phyloP scores from a whole-genome alignment of 345 rosid species.

The Eutrema yunnanense region DNA sequence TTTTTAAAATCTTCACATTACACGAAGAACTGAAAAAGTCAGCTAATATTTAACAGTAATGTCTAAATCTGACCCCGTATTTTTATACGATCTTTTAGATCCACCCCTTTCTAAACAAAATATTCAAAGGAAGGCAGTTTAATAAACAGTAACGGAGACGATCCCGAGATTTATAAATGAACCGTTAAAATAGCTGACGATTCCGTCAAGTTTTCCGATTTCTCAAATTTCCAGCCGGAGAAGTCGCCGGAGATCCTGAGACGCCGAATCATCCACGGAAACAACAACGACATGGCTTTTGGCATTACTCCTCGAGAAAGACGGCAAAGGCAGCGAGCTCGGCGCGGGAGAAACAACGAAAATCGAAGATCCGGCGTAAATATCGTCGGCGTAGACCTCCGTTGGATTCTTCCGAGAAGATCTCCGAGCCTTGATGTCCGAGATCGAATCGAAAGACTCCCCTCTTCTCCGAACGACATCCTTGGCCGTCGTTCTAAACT shows the following conservation, averaged over 20 bases:
- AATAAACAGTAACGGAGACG: background rate
- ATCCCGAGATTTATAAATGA: background rate
- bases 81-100: background rate
- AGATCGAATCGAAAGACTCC: conserved; percentile 42
- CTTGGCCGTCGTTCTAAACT: conserved; percentile 24
- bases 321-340: conserved; percentile 60
- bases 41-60: background rate
- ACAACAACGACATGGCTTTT: conserved; percentile 20
- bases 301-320: conserved; percentile 43
- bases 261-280: conserved; percentile 48
- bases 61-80: conserved; percentile 19
- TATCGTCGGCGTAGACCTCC: conserved; percentile 22
- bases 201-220: background rate
- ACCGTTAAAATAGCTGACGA: conserved; percentile 13
- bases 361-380: conserved; percentile 59
- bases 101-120: background rate
- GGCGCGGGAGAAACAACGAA: conserved; percentile 54
- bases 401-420: conserved; percentile 14
- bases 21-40: background rate
- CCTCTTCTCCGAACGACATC: conserved; percentile 41
- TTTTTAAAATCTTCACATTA: background rate
- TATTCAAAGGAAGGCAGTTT: background rate
- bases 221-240: conserved; percentile 45
- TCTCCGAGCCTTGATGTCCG: conserved; percentile 28
- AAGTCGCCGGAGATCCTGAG: conserved; percentile 59